phyloP scores from a whole-genome alignment of 2,329 filamentous ascomycete species.

The Ciborinia camelliae region DNA sequence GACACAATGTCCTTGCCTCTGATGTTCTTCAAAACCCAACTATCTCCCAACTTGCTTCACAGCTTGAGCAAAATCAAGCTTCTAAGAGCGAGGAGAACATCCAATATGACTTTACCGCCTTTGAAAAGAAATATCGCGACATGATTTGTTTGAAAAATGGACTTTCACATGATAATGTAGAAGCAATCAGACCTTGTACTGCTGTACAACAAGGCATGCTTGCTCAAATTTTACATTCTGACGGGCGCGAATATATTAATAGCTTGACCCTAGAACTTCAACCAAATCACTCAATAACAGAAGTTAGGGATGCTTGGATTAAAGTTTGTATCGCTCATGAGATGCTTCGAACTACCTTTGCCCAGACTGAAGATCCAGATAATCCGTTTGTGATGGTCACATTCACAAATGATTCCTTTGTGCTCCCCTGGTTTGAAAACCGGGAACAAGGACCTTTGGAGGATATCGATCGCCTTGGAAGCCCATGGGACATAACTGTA shows the following conservation, averaged over 20 bases:
- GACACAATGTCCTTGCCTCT: slow-evolving; percentile 58
- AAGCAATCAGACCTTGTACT: slow-evolving; percentile 72
- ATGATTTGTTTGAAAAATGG: slow-evolving; percentile 30
- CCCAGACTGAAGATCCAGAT: slow-evolving; percentile 55
- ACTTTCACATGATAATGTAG: slow-evolving; percentile 40
- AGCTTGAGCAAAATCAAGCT: slow-evolving; percentile 22
- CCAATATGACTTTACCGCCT: slow-evolving; percentile 48
- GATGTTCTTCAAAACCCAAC: slow-evolving; percentile 69
- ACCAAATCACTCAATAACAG: slow-evolving; percentile 38
- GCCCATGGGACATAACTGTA: slow-evolving; percentile 34
- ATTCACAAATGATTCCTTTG: slow-evolving; percentile 42
- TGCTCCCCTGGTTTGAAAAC: slow-evolving; percentile 43
- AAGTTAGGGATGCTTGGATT: slow-evolving; percentile 58
- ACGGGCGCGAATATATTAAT: slow-evolving; percentile 73
- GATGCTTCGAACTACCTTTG: slow-evolving; percentile 75
- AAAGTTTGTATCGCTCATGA: slow-evolving; percentile 53
- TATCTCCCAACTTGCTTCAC: slow-evolving; percentile 37
- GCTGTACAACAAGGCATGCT: slow-evolving; percentile 77
- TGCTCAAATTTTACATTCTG: slow-evolving; percentile 65
- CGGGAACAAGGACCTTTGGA: background rate
- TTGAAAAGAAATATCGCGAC: slow-evolving; percentile 45
- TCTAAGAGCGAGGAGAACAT: slow-evolving; percentile 13
- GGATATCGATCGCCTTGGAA: slow-evolving; percentile 20
- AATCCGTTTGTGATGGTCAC: slow-evolving; percentile 73
- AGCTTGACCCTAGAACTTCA: slow-evolving; percentile 56